Conservation (phyloP, 140 eudicot species). For the Cichorium intybus region DNA sequence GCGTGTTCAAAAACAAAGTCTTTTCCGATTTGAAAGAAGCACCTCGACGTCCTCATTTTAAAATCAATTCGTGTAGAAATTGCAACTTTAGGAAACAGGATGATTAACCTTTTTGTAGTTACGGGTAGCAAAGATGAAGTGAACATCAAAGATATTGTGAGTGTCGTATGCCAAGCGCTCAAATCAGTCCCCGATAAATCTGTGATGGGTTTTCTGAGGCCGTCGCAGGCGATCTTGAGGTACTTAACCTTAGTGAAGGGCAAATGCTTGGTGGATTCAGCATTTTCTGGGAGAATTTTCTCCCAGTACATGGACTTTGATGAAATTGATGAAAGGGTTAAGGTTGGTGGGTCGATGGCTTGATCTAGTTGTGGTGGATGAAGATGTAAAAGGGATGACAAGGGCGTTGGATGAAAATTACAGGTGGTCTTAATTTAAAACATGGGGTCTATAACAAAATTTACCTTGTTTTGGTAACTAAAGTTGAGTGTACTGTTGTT, state of each 20-base stretch:
- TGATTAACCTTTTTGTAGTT: slow-evolving; percentile 56
- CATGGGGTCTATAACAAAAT: no score
- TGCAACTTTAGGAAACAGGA: slow-evolving; percentile 69
- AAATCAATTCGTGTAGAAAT: slow-evolving; percentile 58
- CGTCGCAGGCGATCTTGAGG: slow-evolving; percentile 38
- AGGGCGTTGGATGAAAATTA: no score
- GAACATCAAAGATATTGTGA: slow-evolving; percentile 33
- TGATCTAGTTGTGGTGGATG: no score
- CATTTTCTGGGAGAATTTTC: slow-evolving; percentile 25
- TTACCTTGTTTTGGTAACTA: no score
- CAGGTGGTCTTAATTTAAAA: no score
- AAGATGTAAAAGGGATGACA: no score
- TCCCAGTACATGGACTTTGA: slow-evolving; percentile 22
- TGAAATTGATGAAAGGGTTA: slow-evolving; percentile 20
- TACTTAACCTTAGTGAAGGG: slow-evolving; percentile 20
- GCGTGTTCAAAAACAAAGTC: slow-evolving; percentile 65
- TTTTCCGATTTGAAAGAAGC: slow-evolving; percentile 61
- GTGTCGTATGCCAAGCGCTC: slow-evolving; percentile 53
- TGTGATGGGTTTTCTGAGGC: slow-evolving; percentile 11
- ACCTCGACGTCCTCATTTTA: slow-evolving; percentile 52
- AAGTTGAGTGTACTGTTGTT: no score
- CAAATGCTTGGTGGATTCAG: slow-evolving; percentile 32
- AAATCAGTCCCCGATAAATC: slow-evolving; percentile 72
- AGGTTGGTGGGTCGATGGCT: slow-evolving; percentile 18
- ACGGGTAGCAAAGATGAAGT: slow-evolving; percentile 48